Evolutionary conservation across 2,329 filamentous ascomycete genomes (phyloP).

Genomic region (Curvularia lunata): DNA sequence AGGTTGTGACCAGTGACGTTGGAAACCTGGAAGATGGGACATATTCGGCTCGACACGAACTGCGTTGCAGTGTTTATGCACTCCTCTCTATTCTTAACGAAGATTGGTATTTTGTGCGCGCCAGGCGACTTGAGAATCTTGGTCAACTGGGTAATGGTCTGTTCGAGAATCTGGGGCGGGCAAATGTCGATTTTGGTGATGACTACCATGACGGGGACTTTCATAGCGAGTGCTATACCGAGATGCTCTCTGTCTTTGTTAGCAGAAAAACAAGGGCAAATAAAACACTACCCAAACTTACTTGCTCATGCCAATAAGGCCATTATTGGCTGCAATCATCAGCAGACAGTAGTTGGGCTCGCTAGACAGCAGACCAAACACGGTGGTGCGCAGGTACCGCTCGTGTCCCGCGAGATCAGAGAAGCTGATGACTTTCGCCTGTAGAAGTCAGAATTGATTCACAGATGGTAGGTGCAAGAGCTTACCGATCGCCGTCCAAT

Average conservation of each 20-base stretch:
- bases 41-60: conserved; percentile 93
- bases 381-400: conserved; percentile 91
- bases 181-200: conserved; percentile 99
- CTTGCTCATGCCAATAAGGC: conserved; percentile 95
- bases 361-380: conserved; percentile 91
- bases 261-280: neutral
- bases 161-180: conserved; percentile 90
- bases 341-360: conserved; percentile 97
- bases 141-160: conserved; percentile 89
- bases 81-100: conserved; percentile 89
- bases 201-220: conserved; percentile 97
- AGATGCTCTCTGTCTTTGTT: conserved; percentile 72
- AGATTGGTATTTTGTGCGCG: conserved; percentile 92
- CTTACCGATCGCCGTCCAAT: conserved; percentile 84
- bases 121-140: conserved; percentile 94
- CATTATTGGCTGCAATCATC: conserved; percentile 99
- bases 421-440: conserved; percentile 93
- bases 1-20: conserved; percentile 95
- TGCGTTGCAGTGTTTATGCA: conserved; percentile 95
- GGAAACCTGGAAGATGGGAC: conserved; percentile 96
- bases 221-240: conserved; percentile 90
- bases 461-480: too few species aligned
- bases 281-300: conserved; percentile 7
- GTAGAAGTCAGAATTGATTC: conserved; percentile 16
- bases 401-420: conserved; percentile 96